These are phyloP conservation scores for Plasmodium knowlesi DNA, from an alignment of 169 alveolate species.

Conservation along the genomic window DNA sequence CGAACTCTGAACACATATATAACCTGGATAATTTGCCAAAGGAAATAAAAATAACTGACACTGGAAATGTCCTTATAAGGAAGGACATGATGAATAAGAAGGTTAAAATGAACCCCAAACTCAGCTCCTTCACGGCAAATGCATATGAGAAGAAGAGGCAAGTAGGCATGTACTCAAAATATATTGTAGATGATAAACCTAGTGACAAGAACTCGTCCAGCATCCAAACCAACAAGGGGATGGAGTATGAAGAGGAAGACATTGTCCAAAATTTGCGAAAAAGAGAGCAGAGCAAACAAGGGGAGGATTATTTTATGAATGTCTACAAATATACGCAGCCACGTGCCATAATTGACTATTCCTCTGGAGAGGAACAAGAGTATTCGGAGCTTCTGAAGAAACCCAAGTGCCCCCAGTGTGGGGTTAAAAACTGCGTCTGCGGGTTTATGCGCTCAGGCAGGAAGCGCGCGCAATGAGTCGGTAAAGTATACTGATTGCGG, in stretches of 20 bases:
- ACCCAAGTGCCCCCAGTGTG: slow-evolving; percentile 67
- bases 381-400: slow-evolving; percentile 33
- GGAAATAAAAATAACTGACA: slow-evolving; percentile 38
- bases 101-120: slow-evolving; percentile 24
- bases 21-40: slow-evolving; percentile 44
- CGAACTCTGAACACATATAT: slow-evolving; percentile 24
- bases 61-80: slow-evolving; percentile 40
- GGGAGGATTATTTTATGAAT: slow-evolving; percentile 41
- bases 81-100: slow-evolving; percentile 1
- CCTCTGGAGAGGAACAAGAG: slow-evolving; percentile 32
- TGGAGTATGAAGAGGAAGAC: slow-evolving; percentile 20
- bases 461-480: neutral
- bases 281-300: slow-evolving; percentile 35
- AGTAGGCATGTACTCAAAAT: slow-evolving; percentile 17
- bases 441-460: slow-evolving; percentile 36
- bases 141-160: slow-evolving; percentile 56
- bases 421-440: slow-evolving; percentile 61
- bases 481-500: no score
- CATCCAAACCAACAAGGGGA: neutral
- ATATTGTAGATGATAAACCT: neutral
- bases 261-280: slow-evolving; percentile 24
- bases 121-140: neutral
- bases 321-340: slow-evolving; percentile 62
- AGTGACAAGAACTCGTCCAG: neutral
- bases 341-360: slow-evolving; percentile 39